phyloP scores from a whole-genome alignment of 2,329 filamentous ascomycete species.

The Plenodomus biglobosus region DNA sequence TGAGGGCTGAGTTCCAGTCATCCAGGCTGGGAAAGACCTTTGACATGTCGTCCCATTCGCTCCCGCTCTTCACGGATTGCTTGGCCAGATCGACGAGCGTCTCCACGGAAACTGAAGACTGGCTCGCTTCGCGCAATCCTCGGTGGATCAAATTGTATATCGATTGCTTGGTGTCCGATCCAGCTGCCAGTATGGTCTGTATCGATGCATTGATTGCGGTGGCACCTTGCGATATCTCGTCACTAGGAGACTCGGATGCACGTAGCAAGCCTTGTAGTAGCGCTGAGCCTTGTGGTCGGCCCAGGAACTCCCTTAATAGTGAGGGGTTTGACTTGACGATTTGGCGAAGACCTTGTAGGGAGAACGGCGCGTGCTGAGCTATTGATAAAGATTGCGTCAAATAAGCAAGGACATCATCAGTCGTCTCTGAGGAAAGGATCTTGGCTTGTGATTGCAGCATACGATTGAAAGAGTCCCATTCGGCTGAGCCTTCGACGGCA shows the following conservation, averaged over 20 bases:
- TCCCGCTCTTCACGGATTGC: constrained; percentile 47
- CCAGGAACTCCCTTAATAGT: constrained; percentile 48
- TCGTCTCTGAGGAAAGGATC: constrained; percentile 41
- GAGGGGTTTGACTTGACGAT: constrained; percentile 46
- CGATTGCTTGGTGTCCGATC: constrained; percentile 47
- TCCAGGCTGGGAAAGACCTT: constrained; percentile 64
- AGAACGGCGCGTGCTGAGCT: constrained; percentile 34
- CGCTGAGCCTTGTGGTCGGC: constrained; percentile 50
- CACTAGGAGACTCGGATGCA: constrained; percentile 56
- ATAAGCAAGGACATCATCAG: constrained; percentile 42
- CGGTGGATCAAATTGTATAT: constrained; percentile 57
- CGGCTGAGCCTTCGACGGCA: constrained; percentile 34
- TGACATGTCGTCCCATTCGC: constrained; percentile 31
- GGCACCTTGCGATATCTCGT: constrained; percentile 53
- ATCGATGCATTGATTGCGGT: constrained; percentile 42
- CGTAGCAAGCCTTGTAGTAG: constrained; percentile 56
- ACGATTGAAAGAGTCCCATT: constrained; percentile 43
- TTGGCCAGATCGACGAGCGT: constrained; percentile 58
- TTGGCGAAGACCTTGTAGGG: constrained; percentile 51
- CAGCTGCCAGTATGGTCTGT: constrained; percentile 41
- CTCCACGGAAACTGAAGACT: constrained; percentile 52
- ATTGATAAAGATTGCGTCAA: constrained; percentile 46
- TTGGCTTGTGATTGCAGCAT: constrained; percentile 39
- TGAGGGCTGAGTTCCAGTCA: constrained; percentile 67
- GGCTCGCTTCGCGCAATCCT: constrained; percentile 51